Base-by-base conservation (phyloP, 352 stramenopile species). In the Pythium inflatum region DNA sequence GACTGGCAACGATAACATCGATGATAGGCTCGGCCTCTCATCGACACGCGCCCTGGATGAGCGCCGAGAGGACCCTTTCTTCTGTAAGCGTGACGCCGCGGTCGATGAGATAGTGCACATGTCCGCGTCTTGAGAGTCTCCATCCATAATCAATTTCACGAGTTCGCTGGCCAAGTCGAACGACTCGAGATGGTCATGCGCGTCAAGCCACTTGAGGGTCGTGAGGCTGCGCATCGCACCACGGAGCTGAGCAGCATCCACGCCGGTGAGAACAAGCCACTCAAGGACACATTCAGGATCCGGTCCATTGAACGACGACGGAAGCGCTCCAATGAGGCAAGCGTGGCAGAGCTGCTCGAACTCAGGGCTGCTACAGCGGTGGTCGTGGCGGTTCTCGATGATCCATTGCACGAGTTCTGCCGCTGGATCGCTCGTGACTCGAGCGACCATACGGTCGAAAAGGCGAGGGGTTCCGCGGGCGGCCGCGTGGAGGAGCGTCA, bases 321-420 rank as follows among this genome's bases (percentile, higher is more conserved):
- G 41, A 11, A 51, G 2, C 0, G 34, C 48, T 7, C 0, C 2
- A 18, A 24, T 14, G 18, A 59, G 13, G 11, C 60, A 60, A 7
- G 4, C 11, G 1, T 7, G 1, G 18, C 60, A 68, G 1, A 60
- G 8, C 20, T 58, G 51, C 3, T 60, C 16, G 34, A 59, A 7
- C 12, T 49, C 60, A 8, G 25, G 48, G 4, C 7, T 24, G 27
- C 46, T 55, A 18, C 62, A 62, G 3, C 36, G 34, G 1, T 28
- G 41, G 40, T 69, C 62, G 3, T 18, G 13, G 27, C 62, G 50
- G 53, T 69, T 33, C 28, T 56, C 40, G 12, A 69, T 41, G 20
- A 69, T 22, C 50, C 62, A 69, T 25, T 62, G 61, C 3, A 68
- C 30, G 13, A 55, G 25, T 31, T 62, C 28, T 2, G 55, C 30